Evolutionary conservation across 2,329 filamentous ascomycete genomes (phyloP).

Genomic region (Trichoderma endophyticum): DNA sequence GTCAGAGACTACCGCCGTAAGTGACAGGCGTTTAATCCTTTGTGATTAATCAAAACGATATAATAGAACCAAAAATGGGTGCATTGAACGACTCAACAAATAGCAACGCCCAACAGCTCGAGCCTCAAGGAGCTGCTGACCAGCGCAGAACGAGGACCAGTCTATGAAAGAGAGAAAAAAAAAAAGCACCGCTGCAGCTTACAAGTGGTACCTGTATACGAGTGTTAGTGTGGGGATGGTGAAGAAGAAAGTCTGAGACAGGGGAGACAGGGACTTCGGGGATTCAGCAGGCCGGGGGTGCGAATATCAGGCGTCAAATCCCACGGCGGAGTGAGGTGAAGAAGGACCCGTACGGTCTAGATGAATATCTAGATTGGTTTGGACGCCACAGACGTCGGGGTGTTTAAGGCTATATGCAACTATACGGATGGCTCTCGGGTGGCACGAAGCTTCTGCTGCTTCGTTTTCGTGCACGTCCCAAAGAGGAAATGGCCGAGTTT

Average conservation of each 20-base stretch:
- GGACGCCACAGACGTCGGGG: neutral
- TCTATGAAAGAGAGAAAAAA: neutral
- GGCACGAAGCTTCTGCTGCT: neutral
- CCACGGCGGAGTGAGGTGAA: neutral
- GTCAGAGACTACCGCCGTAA: neutral
- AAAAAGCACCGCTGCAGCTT: neutral
- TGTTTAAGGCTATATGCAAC: slow-evolving; percentile 1
- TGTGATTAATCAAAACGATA: neutral
- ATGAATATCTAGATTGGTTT: slow-evolving; percentile 7
- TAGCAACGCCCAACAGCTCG: neutral
- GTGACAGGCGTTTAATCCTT: neutral
- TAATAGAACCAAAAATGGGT: neutral
- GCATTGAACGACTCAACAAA: neutral
- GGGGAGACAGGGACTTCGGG: slow-evolving; percentile 16
- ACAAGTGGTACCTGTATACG: neutral
- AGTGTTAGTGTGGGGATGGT: neutral
- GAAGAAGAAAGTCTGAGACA: slow-evolving; percentile 3
- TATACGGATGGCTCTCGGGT: slow-evolving; percentile 5
- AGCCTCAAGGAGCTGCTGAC: neutral
- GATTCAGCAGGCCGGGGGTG: slow-evolving; percentile 8
- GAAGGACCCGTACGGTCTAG: neutral
- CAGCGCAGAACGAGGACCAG: neutral
- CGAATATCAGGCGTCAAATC: neutral
- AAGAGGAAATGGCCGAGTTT: slow-evolving; percentile 9
- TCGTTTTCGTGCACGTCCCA: slow-evolving; percentile 13